These are phyloP conservation scores for Thecaphora thlaspeos DNA, from an alignment of 1,284 basidiomycete species.

Conservation along the genomic window DNA sequence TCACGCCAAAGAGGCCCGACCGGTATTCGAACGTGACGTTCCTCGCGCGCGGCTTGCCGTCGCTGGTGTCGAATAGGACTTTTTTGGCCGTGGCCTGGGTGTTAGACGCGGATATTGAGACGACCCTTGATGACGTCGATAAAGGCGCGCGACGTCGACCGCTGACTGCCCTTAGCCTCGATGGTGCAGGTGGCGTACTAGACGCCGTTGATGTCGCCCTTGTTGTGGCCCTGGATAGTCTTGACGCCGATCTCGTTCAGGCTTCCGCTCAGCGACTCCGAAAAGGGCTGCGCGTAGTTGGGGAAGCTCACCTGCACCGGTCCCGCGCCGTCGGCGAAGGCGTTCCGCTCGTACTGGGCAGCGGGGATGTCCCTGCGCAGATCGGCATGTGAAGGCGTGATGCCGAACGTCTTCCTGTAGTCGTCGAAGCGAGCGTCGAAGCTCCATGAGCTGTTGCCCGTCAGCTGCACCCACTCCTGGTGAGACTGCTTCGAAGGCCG, in stretches of 20 bases:
- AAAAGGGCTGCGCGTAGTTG: slow-evolving; percentile 40
- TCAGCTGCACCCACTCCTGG: slow-evolving; percentile 32
- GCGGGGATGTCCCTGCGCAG: slow-evolving; percentile 25
- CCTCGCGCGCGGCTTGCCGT: slow-evolving; percentile 52
- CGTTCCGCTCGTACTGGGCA: slow-evolving; percentile 28
- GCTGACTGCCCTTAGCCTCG: slow-evolving; percentile 18
- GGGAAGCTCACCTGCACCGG: slow-evolving; percentile 37
- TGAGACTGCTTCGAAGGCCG: slow-evolving; percentile 23
- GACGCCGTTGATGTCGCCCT: slow-evolving; percentile 48
- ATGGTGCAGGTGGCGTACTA: slow-evolving; percentile 44
- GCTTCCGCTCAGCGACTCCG: slow-evolving; percentile 22
- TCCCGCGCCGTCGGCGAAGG: slow-evolving; percentile 20
- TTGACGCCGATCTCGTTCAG: slow-evolving; percentile 33
- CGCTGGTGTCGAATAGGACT: slow-evolving; percentile 54
- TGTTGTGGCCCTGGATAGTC: slow-evolving; percentile 41
- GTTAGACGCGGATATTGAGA: slow-evolving; percentile 48
- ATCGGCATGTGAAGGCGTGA: slow-evolving; percentile 23
- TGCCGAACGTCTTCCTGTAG: slow-evolving; percentile 34
- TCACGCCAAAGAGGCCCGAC: neutral
- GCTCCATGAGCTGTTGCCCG: slow-evolving; percentile 34
- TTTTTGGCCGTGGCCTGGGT: slow-evolving; percentile 46
- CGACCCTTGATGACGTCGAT: slow-evolving; percentile 26
- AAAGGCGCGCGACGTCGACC: slow-evolving; percentile 36
- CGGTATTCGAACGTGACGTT: slow-evolving; percentile 28
- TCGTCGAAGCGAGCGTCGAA: slow-evolving; percentile 24